Percentiles rank a stretch among this genome's conserved stretches.
Conservation (phyloP, 306 rosid species). For the Ceratonia siliqua region DNA sequence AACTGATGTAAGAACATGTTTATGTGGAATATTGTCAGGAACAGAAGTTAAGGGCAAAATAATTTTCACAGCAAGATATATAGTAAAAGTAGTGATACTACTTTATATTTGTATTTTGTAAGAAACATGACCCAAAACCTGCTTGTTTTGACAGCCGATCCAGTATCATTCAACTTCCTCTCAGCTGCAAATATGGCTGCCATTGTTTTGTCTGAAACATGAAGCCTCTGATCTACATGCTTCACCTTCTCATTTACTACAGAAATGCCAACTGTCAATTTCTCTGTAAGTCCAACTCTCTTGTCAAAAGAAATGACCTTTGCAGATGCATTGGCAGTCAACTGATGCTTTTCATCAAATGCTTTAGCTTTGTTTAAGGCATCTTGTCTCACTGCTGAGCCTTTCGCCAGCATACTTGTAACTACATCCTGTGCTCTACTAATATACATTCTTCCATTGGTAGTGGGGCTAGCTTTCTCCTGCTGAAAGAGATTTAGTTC, state of each 20-base stretch:
- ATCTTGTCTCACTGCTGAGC: slow-evolving; percentile 70
- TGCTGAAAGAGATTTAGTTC: slow-evolving; percentile 24
- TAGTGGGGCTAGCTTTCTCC: slow-evolving; percentile 40
- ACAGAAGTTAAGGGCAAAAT: neutral
- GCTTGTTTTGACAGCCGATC: slow-evolving; percentile 77
- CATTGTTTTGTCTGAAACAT: slow-evolving; percentile 73
- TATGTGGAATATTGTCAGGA: neutral
- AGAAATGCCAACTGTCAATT: slow-evolving; percentile 61
- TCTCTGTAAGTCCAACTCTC: slow-evolving; percentile 67
- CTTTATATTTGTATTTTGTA: neutral
- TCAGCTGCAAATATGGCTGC: slow-evolving; percentile 67
- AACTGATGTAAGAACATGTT: neutral
- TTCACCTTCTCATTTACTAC: slow-evolving; percentile 74
- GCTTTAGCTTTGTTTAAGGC: slow-evolving; percentile 74
- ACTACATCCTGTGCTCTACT: slow-evolving; percentile 70
- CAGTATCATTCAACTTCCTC: slow-evolving; percentile 66
- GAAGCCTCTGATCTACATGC: slow-evolving; percentile 64
- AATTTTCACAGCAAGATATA: neutral
- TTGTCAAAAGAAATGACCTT: slow-evolving; percentile 65
- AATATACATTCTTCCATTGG: slow-evolving; percentile 55
- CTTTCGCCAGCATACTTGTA: slow-evolving; percentile 62
- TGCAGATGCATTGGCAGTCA: slow-evolving; percentile 65
- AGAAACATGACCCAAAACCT: slow-evolving; percentile 43
- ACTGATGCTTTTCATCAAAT: slow-evolving; percentile 69
- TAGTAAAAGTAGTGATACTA: neutral